A percentile compares a stretch with the other conserved stretches of the same genome.
Evolutionary conservation across 2,329 filamentous ascomycete genomes (phyloP).

Genomic region (Graphilbum sp.): DNA sequence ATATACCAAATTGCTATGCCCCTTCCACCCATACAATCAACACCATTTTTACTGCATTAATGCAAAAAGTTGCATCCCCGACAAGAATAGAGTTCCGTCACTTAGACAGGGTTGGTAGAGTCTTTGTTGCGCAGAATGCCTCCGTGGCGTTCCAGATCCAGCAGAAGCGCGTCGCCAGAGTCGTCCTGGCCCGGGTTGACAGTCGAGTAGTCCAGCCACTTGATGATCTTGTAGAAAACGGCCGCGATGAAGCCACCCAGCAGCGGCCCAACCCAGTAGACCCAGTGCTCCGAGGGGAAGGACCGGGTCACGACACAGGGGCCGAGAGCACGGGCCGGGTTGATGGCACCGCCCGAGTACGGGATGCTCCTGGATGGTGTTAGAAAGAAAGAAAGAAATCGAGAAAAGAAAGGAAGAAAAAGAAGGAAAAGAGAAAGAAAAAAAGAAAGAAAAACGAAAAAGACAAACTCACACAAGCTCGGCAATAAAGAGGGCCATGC

Average conservation of each 20-base stretch:
- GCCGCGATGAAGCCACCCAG: slow-evolving; percentile 31
- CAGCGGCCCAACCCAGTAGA: slow-evolving; percentile 37
- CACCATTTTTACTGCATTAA: too few relatives aligned
- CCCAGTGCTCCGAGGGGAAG: slow-evolving; percentile 33
- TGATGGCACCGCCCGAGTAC: slow-evolving; percentile 31
- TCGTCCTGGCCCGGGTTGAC: slow-evolving; percentile 32
- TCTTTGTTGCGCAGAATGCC: too few relatives aligned
- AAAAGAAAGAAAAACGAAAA: too few relatives aligned
- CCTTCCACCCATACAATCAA: too few relatives aligned
- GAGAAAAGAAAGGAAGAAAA: neutral
- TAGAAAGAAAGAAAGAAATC: too few relatives aligned
- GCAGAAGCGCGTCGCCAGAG: slow-evolving; percentile 5
- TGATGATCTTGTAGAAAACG: slow-evolving; percentile 32
- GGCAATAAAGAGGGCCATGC: slow-evolving; percentile 50
- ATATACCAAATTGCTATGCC: too few relatives aligned
- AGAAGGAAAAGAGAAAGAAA: neutral
- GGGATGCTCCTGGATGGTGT: slow-evolving; percentile 19
- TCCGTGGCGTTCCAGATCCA: too few relatives aligned
- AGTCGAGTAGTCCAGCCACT: slow-evolving; percentile 32
- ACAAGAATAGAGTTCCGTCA: too few relatives aligned
- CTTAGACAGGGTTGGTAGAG: too few relatives aligned
- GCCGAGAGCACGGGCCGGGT: slow-evolving; percentile 34
- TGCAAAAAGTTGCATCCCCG: too few relatives aligned
- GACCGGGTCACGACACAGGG: slow-evolving; percentile 24
- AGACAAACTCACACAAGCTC: slow-evolving; percentile 19